phyloP scores from a whole-genome alignment of 768 basidiomycete genomes.

The Grammothele lineata region DNA sequence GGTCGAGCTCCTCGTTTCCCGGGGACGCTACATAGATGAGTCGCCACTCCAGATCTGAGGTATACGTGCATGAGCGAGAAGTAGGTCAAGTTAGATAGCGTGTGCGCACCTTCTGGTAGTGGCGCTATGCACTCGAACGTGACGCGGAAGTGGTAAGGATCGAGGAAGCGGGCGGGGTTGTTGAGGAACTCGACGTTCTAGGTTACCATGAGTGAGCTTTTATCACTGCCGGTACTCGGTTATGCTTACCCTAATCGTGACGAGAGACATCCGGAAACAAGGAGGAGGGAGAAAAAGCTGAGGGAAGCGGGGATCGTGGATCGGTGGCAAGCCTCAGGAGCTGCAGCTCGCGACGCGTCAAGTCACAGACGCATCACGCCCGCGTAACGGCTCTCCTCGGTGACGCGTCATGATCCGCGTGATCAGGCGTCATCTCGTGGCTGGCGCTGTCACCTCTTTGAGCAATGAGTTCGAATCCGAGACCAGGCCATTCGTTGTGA shows the following conservation, averaged over 20 bases:
- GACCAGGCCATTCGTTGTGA: too few species aligned
- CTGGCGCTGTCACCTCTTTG: too few species aligned
- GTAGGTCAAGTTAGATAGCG: neutral
- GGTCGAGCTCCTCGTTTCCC: constrained; percentile 86
- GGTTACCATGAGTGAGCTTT: neutral
- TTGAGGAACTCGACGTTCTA: constrained; percentile 89
- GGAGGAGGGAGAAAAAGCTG: neutral
- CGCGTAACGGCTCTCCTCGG: too few species aligned
- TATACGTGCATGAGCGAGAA: neutral
- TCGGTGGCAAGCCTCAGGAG: neutral
- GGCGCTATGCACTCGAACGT: constrained; percentile 96
- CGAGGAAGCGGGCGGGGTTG: constrained; percentile 89
- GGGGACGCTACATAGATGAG: constrained; percentile 96
- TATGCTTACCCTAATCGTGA: constrained; percentile 59
- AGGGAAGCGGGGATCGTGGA: neutral
- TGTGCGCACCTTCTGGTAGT: constrained; percentile 76
- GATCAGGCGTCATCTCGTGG: too few species aligned
- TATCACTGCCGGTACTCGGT: neutral
- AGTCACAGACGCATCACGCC: constrained; percentile 14
- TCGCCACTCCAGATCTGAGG: constrained; percentile 92
- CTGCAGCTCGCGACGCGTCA: constrained; percentile 9
- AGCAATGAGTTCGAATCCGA: too few species aligned
- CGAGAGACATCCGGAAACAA: constrained; percentile 52
- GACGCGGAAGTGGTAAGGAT: constrained; percentile 89
- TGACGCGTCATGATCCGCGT: too few species aligned